Percentiles rank a stretch among this genome's conserved stretches.
Conservation (phyloP, 192 early-diverging fungal species). For the Coemansia sp. region DNA sequence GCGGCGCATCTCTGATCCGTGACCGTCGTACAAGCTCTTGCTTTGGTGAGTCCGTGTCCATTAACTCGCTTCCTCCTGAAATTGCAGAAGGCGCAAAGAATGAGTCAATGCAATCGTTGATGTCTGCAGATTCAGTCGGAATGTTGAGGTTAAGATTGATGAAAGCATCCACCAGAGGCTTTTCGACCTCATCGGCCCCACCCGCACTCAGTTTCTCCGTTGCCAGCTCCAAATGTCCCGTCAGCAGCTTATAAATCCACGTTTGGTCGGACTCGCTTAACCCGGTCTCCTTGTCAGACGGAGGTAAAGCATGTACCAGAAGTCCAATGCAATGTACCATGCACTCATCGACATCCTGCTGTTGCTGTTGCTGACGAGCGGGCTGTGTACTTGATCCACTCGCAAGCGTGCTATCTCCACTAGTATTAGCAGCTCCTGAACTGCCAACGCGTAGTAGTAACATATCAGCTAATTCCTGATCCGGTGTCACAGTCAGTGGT, state of each 20-base stretch:
- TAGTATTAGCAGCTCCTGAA: background rate
- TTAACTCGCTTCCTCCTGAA: constrained; percentile 4
- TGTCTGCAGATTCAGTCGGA: constrained; percentile 21
- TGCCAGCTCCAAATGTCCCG: constrained; percentile 28
- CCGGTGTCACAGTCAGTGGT: constrained; percentile 55
- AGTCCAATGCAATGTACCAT: constrained; percentile 67
- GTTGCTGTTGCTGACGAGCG: constrained; percentile 30
- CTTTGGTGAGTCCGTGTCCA: constrained; percentile 9
- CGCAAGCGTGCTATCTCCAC: background rate
- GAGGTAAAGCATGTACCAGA: constrained; percentile 61
- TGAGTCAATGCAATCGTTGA: constrained; percentile 46
- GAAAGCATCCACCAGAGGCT: constrained; percentile 26
- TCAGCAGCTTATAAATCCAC: constrained; percentile 43
- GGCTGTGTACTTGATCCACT: background rate
- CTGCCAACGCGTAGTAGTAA: constrained; percentile 52
- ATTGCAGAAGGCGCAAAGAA: constrained; percentile 41
- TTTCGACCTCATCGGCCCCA: background rate
- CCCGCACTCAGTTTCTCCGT: background rate
- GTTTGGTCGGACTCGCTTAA: constrained; percentile 14
- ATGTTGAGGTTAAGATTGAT: constrained; percentile 43
- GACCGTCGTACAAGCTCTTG: constrained; percentile 11
- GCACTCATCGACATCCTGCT: constrained; percentile 79
- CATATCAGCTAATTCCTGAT: constrained; percentile 61
- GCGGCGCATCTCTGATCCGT: constrained; percentile 55
- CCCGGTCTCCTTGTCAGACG: constrained; percentile 10